Conservation (phyloP, 441 rosid genomes). For the Croton laevigatus region DNA sequence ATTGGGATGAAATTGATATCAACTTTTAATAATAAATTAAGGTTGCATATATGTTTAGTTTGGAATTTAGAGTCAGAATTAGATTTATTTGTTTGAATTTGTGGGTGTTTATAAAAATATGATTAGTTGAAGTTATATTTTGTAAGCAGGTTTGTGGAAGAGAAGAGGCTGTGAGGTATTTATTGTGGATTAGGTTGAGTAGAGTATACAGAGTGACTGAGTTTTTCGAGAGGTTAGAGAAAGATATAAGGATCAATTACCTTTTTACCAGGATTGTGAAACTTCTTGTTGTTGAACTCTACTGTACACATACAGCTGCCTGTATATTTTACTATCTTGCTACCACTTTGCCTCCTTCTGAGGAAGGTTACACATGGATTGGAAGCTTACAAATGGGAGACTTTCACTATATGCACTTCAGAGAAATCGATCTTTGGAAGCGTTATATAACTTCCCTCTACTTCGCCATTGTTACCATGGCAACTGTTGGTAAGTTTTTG, state of each 20-base stretch:
- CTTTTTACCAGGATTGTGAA: conserved; percentile 76
- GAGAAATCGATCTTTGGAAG: conserved; percentile 75
- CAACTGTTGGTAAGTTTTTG: conserved; percentile 83
- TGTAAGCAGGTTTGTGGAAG: conserved; percentile 51
- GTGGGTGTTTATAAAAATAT: too few species aligned
- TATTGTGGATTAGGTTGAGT: conserved; percentile 75
- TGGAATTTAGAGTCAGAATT: too few species aligned
- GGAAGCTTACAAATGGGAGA: conserved; percentile 87
- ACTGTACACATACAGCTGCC: conserved; percentile 91
- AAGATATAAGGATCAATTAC: conserved; percentile 76
- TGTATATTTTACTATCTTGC: conserved; percentile 89
- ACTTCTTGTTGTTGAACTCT: conserved; percentile 75
- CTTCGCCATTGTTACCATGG: conserved; percentile 93
- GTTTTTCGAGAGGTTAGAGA: conserved; percentile 66
- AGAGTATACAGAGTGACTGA: conserved; percentile 54
- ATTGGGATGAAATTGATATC: too few species aligned
- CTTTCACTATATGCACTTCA: conserved; percentile 58
- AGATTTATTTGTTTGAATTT: too few species aligned
- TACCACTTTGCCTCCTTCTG: conserved; percentile 62
- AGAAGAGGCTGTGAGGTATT: conserved; percentile 65
- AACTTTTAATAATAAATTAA: too few species aligned
- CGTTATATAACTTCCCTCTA: conserved; percentile 77
- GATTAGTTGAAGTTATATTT: conserved; percentile 1
- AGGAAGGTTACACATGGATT: conserved; percentile 94
- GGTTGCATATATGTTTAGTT: too few species aligned